A percentile compares a stretch with the other conserved stretches of the same genome.
These are phyloP conservation scores for Aspergillus phoenicis DNA, from an alignment of 2,329 filamentous ascomycete species.

Conservation along the genomic window DNA sequence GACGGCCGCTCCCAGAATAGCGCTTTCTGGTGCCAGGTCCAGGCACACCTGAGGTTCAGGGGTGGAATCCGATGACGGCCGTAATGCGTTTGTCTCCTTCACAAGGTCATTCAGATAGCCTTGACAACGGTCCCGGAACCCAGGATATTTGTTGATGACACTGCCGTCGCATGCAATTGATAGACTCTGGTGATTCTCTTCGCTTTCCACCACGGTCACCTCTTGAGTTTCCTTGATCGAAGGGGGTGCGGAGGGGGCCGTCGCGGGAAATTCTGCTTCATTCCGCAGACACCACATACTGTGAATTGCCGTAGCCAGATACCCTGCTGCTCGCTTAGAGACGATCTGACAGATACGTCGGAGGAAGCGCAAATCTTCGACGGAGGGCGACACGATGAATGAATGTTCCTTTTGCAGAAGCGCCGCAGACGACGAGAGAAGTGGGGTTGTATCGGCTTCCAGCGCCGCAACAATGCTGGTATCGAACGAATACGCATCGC, in stretches of 20 bases:
- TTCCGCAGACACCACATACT: conserved; percentile 62
- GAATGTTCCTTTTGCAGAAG: conserved; percentile 57
- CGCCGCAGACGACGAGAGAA: conserved; percentile 42
- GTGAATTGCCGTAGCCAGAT: conserved; percentile 65
- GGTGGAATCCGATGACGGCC: conserved; percentile 12
- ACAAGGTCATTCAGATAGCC: conserved; percentile 46
- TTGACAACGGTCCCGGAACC: conserved; percentile 50
- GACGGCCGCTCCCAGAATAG: conserved; percentile 50
- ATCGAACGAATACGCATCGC: conserved; percentile 61
- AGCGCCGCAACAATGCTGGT: conserved; percentile 62
- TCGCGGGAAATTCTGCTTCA: conserved; percentile 47
- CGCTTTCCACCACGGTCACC: conserved; percentile 38
- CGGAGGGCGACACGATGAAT: conserved; percentile 48
- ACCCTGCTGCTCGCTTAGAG: conserved; percentile 62
- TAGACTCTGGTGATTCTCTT: conserved; percentile 35
- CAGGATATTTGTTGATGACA: conserved; percentile 56
- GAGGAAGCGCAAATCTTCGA: conserved; percentile 58
- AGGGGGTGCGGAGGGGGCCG: conserved; percentile 22
- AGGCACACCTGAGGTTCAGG: conserved; percentile 39
- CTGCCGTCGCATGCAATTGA: conserved; percentile 56
- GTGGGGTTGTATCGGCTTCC: conserved; percentile 50
- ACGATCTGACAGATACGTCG: conserved; percentile 56
- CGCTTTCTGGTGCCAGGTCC: conserved; percentile 47
- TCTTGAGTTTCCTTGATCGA: conserved; percentile 34
- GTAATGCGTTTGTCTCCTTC: conserved; percentile 27